Evolutionary conservation across 495 filamentous ascomycete species (phyloP).

Genomic region (Hypoxylon rickii): DNA sequence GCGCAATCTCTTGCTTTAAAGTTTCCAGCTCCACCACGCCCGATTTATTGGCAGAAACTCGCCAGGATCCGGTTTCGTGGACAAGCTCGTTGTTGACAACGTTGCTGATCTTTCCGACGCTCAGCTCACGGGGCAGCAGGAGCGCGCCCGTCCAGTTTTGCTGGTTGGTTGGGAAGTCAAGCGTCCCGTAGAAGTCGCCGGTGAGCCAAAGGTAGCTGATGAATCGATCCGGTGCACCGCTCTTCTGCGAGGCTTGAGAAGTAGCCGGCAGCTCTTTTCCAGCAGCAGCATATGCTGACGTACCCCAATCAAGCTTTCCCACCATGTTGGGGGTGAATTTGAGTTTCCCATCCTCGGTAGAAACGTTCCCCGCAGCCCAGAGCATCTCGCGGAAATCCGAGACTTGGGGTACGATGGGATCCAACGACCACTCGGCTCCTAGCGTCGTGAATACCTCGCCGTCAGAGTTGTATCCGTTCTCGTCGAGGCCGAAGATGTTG

Average conservation of each 20-base stretch:
- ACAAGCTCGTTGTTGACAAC: constrained; percentile 29
- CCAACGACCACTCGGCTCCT: constrained; percentile 28
- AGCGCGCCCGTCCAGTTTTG: constrained; percentile 33
- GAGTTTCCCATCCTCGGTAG: constrained; percentile 11
- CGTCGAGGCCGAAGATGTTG: constrained; percentile 28
- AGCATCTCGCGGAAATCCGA: constrained; percentile 33
- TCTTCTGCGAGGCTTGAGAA: constrained; percentile 30
- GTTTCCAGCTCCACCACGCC: constrained; percentile 23
- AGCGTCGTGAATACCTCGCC: constrained; percentile 32
- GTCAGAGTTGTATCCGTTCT: constrained; percentile 25
- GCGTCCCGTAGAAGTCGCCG: constrained; percentile 24
- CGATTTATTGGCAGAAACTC: constrained; percentile 14
- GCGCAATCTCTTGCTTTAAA: constrained; percentile 28
- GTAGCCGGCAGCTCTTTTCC: constrained; percentile 30
- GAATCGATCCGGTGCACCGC: constrained; percentile 30
- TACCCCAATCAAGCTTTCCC: constrained; percentile 31
- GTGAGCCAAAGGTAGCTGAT: constrained; percentile 30
- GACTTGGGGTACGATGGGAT: constrained; percentile 31
- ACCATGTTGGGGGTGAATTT: constrained; percentile 29
- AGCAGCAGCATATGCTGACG: constrained; percentile 30
- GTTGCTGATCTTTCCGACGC: constrained; percentile 28
- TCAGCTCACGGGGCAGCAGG: constrained; percentile 33
- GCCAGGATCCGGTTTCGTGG: constrained; percentile 30
- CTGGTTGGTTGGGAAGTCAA: constrained; percentile 24
- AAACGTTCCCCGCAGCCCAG: constrained; percentile 27